A percentile compares a stretch with the other conserved stretches of the same genome.
Conservation (phyloP, 768 basidiomycete genomes). For the Termitomyces eurrhizus region DNA sequence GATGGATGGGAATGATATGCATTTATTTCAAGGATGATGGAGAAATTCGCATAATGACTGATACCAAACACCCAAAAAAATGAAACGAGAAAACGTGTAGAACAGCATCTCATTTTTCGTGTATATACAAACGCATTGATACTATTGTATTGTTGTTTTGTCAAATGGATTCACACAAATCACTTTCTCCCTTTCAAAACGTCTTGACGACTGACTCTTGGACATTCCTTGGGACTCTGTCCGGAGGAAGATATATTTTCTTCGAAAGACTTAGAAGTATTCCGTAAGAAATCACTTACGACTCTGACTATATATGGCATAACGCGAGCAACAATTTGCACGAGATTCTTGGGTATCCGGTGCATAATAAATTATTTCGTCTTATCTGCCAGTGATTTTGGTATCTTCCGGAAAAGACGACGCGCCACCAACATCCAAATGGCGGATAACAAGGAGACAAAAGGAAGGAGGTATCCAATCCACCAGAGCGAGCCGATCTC, state of each 20-base stretch:
- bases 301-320: background rate
- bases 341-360: background rate
- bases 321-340: background rate
- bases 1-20: conserved; percentile 28
- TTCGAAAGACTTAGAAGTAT: background rate
- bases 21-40: background rate
- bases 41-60: conserved; percentile 10
- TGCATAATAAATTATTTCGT: conserved; percentile 7
- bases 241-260: background rate
- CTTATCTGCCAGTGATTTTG: conserved; percentile 7
- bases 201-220: background rate
- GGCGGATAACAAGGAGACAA: conserved; percentile 16
- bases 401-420: conserved; percentile 11
- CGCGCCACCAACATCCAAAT: conserved; percentile 12
- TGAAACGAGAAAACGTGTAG: conserved; percentile 13
- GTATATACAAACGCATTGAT: conserved; percentile 18
- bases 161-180: background rate
- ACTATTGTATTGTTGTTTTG: background rate
- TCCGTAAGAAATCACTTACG: background rate
- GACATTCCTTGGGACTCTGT: background rate
- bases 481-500: conserved; percentile 56
- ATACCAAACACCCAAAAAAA: conserved; percentile 10
- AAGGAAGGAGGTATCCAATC: conserved; percentile 25
- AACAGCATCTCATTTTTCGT: conserved; percentile 16
- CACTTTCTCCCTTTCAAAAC: background rate